A percentile compares a stretch with the other conserved stretches of the same genome.
Evolutionary conservation across 2,329 filamentous ascomycete species (phyloP).

Genomic region (Fusarium abutilonis): DNA sequence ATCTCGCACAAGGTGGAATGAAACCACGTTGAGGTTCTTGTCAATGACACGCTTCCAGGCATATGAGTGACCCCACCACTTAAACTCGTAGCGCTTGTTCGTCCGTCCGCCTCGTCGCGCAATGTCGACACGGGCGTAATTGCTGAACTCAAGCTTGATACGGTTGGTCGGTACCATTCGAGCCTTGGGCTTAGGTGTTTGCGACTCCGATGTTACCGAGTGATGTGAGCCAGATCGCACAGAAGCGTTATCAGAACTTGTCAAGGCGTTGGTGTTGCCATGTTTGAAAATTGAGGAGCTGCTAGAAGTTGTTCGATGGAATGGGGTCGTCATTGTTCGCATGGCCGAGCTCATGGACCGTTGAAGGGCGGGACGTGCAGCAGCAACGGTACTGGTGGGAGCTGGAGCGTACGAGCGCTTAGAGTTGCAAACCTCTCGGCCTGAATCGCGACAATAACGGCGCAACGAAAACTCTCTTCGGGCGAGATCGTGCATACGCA

Average conservation of each 20-base stretch:
- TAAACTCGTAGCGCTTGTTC: slow-evolving; percentile 85
- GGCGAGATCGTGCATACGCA: slow-evolving; percentile 92
- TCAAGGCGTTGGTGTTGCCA: slow-evolving; percentile 25
- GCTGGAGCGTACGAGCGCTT: slow-evolving; percentile 68
- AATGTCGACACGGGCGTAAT: slow-evolving; percentile 92
- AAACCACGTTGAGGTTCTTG: slow-evolving; percentile 73
- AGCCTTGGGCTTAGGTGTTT: slow-evolving; percentile 49
- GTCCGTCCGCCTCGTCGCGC: slow-evolving; percentile 71
- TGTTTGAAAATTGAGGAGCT: slow-evolving; percentile 40
- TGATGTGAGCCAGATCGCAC: slow-evolving; percentile 42
- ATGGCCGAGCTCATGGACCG: slow-evolving; percentile 57
- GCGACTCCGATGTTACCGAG: slow-evolving; percentile 29
- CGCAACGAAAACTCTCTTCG: slow-evolving; percentile 89
- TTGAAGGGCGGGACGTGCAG: slow-evolving; percentile 59
- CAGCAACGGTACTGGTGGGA: slow-evolving; percentile 30
- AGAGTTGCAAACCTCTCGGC: slow-evolving; percentile 90
- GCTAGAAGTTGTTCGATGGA: slow-evolving; percentile 45
- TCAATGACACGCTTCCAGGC: slow-evolving; percentile 83
- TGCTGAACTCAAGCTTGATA: slow-evolving; percentile 93
- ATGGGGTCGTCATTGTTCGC: slow-evolving; percentile 55
- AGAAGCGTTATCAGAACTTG: slow-evolving; percentile 38
- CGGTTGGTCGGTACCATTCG: slow-evolving; percentile 72
- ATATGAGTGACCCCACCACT: slow-evolving; percentile 91
- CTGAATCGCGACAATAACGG: slow-evolving; percentile 91
- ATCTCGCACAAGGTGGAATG: slow-evolving; percentile 81